phyloP scores from a whole-genome alignment of 2,329 filamentous ascomycete genomes.

The Dactylellina drechsleri region DNA sequence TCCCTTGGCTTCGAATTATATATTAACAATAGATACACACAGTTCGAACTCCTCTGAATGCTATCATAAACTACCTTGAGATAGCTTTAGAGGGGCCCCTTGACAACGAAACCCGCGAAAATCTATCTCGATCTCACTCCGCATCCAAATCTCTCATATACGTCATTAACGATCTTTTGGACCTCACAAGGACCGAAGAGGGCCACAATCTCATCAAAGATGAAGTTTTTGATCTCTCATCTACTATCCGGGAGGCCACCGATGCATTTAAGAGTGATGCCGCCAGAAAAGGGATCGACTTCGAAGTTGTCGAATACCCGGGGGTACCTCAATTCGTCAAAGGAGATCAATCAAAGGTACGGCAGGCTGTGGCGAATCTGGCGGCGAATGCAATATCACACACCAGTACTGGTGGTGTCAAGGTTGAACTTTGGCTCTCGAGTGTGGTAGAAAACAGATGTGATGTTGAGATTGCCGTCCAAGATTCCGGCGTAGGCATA shows the following conservation, averaged over 20 bases:
- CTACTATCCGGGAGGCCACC: constrained; percentile 79
- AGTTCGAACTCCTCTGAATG: constrained; percentile 87
- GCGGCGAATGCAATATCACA: constrained; percentile 86
- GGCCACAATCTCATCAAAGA: constrained; percentile 81
- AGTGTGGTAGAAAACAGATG: constrained; percentile 68
- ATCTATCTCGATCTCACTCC: constrained; percentile 83
- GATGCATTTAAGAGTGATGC: constrained; percentile 79
- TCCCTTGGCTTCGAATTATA: neutral
- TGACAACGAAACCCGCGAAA: constrained; percentile 84
- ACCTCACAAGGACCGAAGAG: constrained; percentile 87
- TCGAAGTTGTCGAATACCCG: constrained; percentile 73
- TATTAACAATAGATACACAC: neutral
- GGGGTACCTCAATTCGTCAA: constrained; percentile 77
- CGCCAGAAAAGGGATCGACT: constrained; percentile 77
- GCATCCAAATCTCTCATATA: constrained; percentile 93
- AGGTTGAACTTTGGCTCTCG: constrained; percentile 74
- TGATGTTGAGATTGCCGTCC: constrained; percentile 77
- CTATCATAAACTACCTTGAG: constrained; percentile 93
- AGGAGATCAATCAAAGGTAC: constrained; percentile 81
- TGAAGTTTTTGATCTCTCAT: constrained; percentile 77
- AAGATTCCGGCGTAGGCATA: constrained; percentile 79
- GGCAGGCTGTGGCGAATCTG: constrained; percentile 83
- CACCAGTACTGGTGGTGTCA: constrained; percentile 74
- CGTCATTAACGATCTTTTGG: constrained; percentile 90
- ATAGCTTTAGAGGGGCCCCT: constrained; percentile 84